These are phyloP conservation scores for Ilex aquifolium DNA, from an alignment of 257 asterid species.

Conservation along the genomic window DNA sequence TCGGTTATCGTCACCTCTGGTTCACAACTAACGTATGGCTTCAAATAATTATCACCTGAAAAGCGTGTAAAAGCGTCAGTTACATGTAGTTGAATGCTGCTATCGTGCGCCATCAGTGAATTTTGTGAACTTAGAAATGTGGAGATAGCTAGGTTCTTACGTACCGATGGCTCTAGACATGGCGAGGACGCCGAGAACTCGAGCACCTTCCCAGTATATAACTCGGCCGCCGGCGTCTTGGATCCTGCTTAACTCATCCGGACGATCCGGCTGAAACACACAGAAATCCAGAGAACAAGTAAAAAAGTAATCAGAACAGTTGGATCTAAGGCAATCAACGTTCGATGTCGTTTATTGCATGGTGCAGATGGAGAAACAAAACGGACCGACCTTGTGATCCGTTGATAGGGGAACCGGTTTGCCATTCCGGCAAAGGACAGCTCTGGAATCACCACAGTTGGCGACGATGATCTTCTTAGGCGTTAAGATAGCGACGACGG, in stretches of 20 bases:
- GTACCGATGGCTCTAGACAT: conserved; percentile 87
- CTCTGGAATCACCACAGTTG: conserved; percentile 79
- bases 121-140: too few relatives aligned
- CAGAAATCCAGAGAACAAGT: background rate
- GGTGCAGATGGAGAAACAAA: too few relatives aligned
- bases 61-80: background rate
- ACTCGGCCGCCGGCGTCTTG: conserved; percentile 76
- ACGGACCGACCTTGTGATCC: conserved; percentile 54
- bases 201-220: conserved; percentile 72
- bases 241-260: conserved; percentile 66
- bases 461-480: conserved; percentile 50
- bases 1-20: conserved; percentile 70
- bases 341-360: too few relatives aligned
- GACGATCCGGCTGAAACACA: conserved; percentile 64
- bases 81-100: background rate
- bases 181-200: conserved; percentile 76
- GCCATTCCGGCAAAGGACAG: conserved; percentile 76
- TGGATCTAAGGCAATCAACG: background rate
- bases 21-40: conserved; percentile 63
- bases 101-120: background rate
- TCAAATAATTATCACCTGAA: conserved; percentile 60
- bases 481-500: conserved; percentile 52
- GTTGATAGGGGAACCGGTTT: conserved; percentile 50
- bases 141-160: background rate
- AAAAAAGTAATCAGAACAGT: background rate